phyloP scores from a whole-genome alignment of 2,329 filamentous ascomycete genomes.

The Exophiala aquamarina region DNA sequence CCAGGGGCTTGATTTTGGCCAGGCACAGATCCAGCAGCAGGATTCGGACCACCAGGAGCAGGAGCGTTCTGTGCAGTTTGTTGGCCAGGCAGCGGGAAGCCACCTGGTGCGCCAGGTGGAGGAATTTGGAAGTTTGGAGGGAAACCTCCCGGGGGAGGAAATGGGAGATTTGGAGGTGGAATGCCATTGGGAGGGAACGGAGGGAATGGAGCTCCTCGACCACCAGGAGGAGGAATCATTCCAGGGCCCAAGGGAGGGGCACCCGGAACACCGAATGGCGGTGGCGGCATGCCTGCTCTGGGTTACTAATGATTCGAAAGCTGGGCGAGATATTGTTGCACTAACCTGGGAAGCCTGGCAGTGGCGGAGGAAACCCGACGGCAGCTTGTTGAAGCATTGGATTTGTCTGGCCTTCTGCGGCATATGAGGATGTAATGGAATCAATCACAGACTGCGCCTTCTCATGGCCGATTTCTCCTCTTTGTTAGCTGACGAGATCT shows the following conservation, averaged over 20 bases:
- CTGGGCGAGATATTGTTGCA: conserved; percentile 10
- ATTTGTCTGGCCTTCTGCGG: conserved; percentile 88
- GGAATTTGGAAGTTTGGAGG: conserved; percentile 56
- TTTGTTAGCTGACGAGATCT: too few relatives aligned
- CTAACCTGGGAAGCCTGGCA: conserved; percentile 64
- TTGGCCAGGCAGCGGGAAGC: conserved; percentile 35
- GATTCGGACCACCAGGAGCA: conserved; percentile 30
- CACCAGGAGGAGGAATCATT: conserved; percentile 55
- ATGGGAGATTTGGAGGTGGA: conserved; percentile 42
- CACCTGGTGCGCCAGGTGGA: conserved; percentile 33
- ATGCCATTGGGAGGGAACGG: conserved; percentile 53
- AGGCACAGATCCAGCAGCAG: conserved; percentile 24
- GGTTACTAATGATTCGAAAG: too few relatives aligned
- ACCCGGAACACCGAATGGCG: conserved; percentile 57
- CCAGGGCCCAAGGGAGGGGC: conserved; percentile 37
- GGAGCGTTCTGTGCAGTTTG: conserved; percentile 21
- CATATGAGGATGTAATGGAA: conserved; percentile 93
- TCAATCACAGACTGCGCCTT: conserved; percentile 98
- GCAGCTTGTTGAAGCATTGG: conserved; percentile 70
- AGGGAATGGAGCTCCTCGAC: conserved; percentile 50
- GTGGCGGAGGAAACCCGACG: conserved; percentile 51
- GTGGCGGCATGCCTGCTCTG: conserved; percentile 48
- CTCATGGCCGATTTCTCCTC: conserved; percentile 89
- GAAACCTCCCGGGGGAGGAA: conserved; percentile 47
- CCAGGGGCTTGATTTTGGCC: conserved; percentile 21